Base-by-base conservation (phyloP, 768 basidiomycete genomes). In the Tulasnella sp. region DNA sequence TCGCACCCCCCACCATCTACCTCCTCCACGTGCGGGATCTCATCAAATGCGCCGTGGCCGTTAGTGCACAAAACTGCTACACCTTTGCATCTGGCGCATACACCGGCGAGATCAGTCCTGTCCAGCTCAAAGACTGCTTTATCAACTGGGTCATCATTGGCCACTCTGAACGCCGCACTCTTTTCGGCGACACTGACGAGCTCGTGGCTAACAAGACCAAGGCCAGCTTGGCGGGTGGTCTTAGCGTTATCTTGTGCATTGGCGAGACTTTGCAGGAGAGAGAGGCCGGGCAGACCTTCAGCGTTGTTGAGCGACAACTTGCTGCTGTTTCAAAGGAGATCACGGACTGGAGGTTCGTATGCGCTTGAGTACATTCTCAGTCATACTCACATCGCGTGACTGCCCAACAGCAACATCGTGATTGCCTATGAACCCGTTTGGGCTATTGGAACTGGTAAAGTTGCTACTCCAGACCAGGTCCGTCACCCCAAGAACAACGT, bases 401-500 rank as follows among this genome's bases (percentile, higher is more conserved):
- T 8, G 8, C 31, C 43, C 27, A 6, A 39, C 61, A 93, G 91
- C 65, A 81, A 86, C 61, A 75, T 98, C 66, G 94, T 99, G 58
- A 77, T 99, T 65, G 96, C 96, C 17, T 99, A 93, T 69, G 90
- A 94, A 69, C 89, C 92, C 40, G 89, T 98, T 15, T 98, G 96
- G 94, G 94, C 96, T 32, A 98, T 98, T 69, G 96, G 96, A 42
- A 97, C 94, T 11, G 94, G 94, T 62, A 94, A 86, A 69, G 93
- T 96, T 51, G 94, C 94, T 42, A 88, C 88, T 31, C 74, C 86
- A 0, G 75, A 74, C n/a, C 69, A 69, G 64, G 66, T 65, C 35
- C 39, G 53, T 53, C 23, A 15, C 23, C 2, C 29, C n/a, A n/a
- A n/a, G n/a, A 25, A 25, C 34, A 29, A 49, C 23, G 21, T 29